Percentiles rank a stretch among this genome's conserved stretches.
phyloP scores from a whole-genome alignment of 352 stramenopile species.

The Nothophytophthora sp. region DNA sequence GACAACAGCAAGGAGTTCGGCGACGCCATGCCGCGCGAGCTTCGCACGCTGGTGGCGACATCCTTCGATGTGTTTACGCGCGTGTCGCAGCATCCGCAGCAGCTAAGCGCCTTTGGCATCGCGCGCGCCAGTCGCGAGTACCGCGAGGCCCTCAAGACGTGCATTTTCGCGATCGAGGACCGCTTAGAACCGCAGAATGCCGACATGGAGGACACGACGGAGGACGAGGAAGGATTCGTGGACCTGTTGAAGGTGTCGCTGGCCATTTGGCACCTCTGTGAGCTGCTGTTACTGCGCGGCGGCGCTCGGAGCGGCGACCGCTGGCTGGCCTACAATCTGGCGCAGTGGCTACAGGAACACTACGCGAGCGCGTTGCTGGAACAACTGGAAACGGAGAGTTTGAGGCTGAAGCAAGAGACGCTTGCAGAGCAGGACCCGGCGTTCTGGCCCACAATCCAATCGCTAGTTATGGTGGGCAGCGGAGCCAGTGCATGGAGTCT shows the following conservation, averaged over 20 bases:
- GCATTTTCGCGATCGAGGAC: conserved; percentile 69
- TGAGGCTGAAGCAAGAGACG: conserved; percentile 35
- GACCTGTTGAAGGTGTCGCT: conserved; percentile 80
- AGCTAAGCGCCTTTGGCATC: conserved; percentile 15
- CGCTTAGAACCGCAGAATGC: conserved; percentile 28
- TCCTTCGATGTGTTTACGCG: conserved; percentile 66
- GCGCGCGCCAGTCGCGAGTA: conserved; percentile 63
- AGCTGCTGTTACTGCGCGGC: conserved; percentile 70
- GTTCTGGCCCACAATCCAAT: conserved; percentile 74
- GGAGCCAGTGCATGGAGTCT: conserved; percentile 60
- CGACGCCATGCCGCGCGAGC: conserved; percentile 51
- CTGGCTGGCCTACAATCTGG: conserved; percentile 69
- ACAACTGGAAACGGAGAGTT: conserved; percentile 45
- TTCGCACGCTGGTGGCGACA: conserved; percentile 53
- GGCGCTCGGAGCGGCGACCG: conserved; percentile 52
- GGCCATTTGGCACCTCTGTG: conserved; percentile 78
- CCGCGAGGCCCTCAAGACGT: conserved; percentile 65
- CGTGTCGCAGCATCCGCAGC: conserved; percentile 17
- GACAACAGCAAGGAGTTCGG: conserved; percentile 6
- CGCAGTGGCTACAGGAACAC: conserved; percentile 74
- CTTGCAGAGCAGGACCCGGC: conserved; percentile 41
- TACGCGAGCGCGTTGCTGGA: conserved; percentile 62
- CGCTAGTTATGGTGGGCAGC: conserved; percentile 49
- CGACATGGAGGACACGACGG: conserved; percentile 1
- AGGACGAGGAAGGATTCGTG: conserved; percentile 52